Conservation (phyloP, 495 filamentous ascomycete species). For the Neurospora sp. region DNA sequence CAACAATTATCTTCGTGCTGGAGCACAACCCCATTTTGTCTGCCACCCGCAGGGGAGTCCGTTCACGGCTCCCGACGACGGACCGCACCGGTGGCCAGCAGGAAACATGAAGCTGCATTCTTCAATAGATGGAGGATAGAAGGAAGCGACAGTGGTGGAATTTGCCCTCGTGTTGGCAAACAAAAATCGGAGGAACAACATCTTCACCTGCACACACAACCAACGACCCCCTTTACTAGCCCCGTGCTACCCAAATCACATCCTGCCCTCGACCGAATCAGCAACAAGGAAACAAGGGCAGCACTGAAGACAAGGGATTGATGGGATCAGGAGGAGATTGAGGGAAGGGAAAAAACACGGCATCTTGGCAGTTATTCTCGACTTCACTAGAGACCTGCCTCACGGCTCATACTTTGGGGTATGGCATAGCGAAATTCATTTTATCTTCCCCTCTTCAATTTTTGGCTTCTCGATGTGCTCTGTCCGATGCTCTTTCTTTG, state of each 20-base stretch:
- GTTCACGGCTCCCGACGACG: not conserved
- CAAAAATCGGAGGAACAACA: not conserved
- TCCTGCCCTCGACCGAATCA: not conserved
- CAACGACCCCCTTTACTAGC: not conserved
- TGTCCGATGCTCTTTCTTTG: not conserved
- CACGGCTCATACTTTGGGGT: not conserved
- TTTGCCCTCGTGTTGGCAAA: not conserved
- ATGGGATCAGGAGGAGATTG: not conserved
- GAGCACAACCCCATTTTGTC: not conserved
- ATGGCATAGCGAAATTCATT: not conserved
- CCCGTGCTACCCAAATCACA: not conserved
- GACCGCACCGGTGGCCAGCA: no score
- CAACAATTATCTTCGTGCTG: not conserved
- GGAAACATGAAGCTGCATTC: not conserved
- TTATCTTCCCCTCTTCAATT: not conserved
- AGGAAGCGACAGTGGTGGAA: not conserved
- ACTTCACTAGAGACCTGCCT: not conserved
- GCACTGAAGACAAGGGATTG: not conserved
- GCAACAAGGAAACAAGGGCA: not conserved
- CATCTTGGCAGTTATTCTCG: not conserved
- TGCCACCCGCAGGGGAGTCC: not conserved
- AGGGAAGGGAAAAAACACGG: not conserved
- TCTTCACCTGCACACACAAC: not conserved
- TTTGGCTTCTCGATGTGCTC: not conserved
- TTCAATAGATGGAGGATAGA: not conserved